phyloP scores from a whole-genome alignment of 257 asterid genomes.

The Fraxinus americana region DNA sequence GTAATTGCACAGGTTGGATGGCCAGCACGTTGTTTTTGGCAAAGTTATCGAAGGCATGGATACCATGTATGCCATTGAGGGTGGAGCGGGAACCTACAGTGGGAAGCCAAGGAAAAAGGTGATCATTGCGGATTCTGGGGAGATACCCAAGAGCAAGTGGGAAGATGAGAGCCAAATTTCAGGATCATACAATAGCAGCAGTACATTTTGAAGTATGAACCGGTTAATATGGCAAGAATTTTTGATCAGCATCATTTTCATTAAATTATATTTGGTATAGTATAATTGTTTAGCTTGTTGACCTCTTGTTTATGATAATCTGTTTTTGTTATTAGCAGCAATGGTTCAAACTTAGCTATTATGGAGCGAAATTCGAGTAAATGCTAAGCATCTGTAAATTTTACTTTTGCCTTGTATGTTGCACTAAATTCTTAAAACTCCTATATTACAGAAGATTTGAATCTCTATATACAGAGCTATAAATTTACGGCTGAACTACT shows the following conservation, averaged over 20 bases:
- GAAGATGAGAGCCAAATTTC: conserved; percentile 58
- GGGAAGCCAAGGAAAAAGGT: conserved; percentile 97
- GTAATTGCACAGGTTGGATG: conserved; percentile 73
- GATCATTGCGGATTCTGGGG: conserved; percentile 81
- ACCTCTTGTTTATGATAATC: neutral
- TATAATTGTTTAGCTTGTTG: neutral
- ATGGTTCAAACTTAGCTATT: neutral
- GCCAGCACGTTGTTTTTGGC: conserved; percentile 91
- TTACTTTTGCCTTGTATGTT: neutral
- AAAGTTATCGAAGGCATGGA: conserved; percentile 97
- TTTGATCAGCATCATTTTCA: neutral
- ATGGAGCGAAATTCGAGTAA: neutral
- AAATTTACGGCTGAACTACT: neutral
- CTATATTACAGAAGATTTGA: neutral
- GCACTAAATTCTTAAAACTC: neutral
- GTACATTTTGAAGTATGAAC: conserved; percentile 24
- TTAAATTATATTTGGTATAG: neutral
- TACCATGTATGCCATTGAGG: conserved; percentile 83
- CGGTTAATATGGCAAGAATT: conserved; percentile 18
- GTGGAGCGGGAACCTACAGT: conserved; percentile 95
- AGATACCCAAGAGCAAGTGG: conserved; percentile 89
- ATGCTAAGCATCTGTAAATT: neutral
- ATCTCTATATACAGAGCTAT: neutral
- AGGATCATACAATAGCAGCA: conserved; percentile 23
- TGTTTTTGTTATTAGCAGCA: neutral